A percentile compares a stretch with the other conserved stretches of the same genome.
Evolutionary conservation across 2,329 filamentous ascomycete species (phyloP).

Genomic region (Colletotrichum godetiae): DNA sequence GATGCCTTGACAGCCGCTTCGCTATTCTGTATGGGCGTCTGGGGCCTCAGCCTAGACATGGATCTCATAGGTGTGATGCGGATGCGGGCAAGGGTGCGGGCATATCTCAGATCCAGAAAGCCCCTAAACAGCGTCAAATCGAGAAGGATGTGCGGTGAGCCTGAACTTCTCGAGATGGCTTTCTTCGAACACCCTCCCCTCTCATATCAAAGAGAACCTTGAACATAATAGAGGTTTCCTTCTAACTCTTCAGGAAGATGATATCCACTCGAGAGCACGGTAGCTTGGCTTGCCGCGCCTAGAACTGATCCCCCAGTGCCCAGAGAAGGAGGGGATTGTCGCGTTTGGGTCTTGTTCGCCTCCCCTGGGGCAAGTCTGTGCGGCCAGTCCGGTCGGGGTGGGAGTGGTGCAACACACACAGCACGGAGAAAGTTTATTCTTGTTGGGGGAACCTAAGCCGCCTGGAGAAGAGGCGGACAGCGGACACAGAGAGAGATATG

Average conservation of each 20-base stretch:
- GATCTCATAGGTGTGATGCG: neutral
- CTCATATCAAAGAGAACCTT: neutral
- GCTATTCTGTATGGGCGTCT: neutral
- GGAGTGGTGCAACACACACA: neutral
- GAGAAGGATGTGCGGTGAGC: neutral
- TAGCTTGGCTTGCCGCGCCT: neutral
- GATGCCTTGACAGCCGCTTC: neutral
- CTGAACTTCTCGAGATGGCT: neutral
- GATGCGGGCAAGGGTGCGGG: neutral
- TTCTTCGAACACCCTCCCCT: neutral
- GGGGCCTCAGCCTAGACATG: neutral
- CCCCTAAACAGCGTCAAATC: neutral
- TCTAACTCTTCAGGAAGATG: neutral
- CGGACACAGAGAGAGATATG: neutral
- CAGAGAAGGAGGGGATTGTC: neutral
- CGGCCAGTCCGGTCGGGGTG: neutral
- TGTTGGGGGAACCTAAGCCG: slow-evolving; percentile 27
- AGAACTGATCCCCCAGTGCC: neutral
- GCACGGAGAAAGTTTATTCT: slow-evolving; percentile 25
- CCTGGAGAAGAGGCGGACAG: neutral
- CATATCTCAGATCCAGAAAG: neutral
- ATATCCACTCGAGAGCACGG: neutral
- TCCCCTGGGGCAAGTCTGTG: slow-evolving; percentile 2
- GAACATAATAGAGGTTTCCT: neutral
- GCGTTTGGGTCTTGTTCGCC: neutral